Evolutionary conservation across 768 basidiomycete genomes (phyloP).

Genomic region (Naganishia vaughanmartiniae): DNA sequence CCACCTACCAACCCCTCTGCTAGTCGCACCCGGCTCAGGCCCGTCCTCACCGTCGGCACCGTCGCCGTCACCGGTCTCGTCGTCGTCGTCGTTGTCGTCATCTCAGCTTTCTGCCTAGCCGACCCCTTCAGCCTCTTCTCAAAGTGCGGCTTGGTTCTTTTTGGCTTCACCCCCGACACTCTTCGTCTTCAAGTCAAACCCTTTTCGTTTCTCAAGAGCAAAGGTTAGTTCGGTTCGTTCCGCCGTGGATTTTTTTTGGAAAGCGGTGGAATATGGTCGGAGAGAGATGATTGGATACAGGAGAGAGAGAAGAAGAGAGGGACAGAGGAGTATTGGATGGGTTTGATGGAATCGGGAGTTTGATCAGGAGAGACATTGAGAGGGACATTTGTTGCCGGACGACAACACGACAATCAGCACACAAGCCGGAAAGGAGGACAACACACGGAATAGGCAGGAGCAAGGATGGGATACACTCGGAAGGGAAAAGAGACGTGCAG

Average conservation of each 20-base stretch:
- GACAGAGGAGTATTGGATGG: not conserved
- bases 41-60: not conserved
- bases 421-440: not conserved
- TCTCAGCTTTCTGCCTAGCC: not conserved
- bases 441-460: not conserved
- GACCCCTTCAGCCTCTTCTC: not conserved
- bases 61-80: conserved; percentile 8
- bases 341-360: not conserved
- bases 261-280: not conserved
- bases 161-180: conserved; percentile 12
- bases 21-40: not conserved
- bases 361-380: not conserved
- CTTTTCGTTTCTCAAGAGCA: conserved; percentile 16
- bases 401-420: not conserved
- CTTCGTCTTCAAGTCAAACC: conserved; percentile 23
- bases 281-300: not conserved
- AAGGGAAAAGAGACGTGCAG: not conserved
- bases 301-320: too few species aligned
- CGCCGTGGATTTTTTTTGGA: not conserved
- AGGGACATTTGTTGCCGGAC: not conserved
- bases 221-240: conserved; percentile 10
- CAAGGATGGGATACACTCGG: not conserved
- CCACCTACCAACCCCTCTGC: not conserved
- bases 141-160: not conserved
- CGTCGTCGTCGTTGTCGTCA: conserved; percentile 14